Evolutionary conservation across 1,284 basidiomycete species (phyloP), one percentile per base, ranked within the genome.

Genomic region (Ceratobasidium sp.): DNA sequence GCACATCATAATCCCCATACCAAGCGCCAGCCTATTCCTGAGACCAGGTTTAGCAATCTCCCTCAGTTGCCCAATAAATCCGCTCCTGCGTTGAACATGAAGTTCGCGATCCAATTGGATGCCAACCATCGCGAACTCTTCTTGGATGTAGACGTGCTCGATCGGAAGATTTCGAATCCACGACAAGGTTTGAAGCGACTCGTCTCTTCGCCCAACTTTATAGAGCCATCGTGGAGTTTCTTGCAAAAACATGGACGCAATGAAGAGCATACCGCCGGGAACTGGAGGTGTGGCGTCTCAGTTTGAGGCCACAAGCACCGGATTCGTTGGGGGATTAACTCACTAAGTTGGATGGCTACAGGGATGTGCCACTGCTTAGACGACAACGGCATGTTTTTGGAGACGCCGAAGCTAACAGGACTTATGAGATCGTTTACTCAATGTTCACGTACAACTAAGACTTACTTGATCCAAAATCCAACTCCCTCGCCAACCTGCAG

Each of bases 191-290:
- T 74, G 44, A 13, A 74, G 35, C 1, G 79, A 77, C 18, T 79
- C 73, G 11, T 78, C 77, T 44, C 75, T 73, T 0, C 76, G 52
- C 38, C 76, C 77, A 23, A 66, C 55, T 18, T 73, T 69, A 38
- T 80, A 72, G 21, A 80, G 74, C 79, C 79, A 80, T 2, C 79
- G 75, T 9, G 80, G 80, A 0, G 79, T 78, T 46, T 81, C 80
- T 63, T 76, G 75, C 66, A 79, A 78, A 64, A 79, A 76, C 64
- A 75, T 58, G 28, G 73, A 70, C 35, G 70, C 73, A 46, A 80
- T 52, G 26, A 76, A 43, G 21, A 81, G 75, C 55, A 81, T 74
- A 9, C 74, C 78, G 52, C 52, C 78, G 35, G 80, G 80, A 44
- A 80, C 52, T 55, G 26, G 2, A 55, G 28, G 28, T 26, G 4